phyloP scores from a whole-genome alignment of 805 yeast genomes.

The Yarrowia yakushimensis region DNA sequence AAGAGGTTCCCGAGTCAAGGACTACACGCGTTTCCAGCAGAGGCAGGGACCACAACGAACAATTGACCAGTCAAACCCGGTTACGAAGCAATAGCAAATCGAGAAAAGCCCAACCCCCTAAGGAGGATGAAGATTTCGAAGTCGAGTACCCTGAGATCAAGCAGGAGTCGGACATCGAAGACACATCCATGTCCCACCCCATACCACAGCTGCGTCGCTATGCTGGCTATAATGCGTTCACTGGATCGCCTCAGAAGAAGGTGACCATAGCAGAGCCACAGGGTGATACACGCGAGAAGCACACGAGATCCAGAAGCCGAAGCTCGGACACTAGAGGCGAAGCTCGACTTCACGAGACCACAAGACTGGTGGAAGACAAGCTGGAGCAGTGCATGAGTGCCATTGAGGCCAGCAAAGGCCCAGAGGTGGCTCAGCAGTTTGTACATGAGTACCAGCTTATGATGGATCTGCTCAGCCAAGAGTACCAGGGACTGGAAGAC shows the following conservation, averaged over 20 bases:
- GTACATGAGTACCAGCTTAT: neutral
- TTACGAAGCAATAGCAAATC: neutral
- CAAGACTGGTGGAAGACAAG: neutral
- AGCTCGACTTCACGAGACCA: neutral
- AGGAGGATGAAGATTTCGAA: neutral
- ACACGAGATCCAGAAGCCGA: neutral
- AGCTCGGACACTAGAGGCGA: neutral
- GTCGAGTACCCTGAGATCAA: neutral
- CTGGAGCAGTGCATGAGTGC: neutral
- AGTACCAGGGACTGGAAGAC: neutral
- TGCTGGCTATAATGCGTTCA: constrained; percentile 4
- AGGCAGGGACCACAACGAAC: neutral
- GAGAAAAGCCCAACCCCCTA: neutral
- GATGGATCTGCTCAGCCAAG: neutral
- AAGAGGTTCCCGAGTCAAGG: neutral
- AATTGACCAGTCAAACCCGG: neutral
- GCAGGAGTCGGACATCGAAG: neutral
- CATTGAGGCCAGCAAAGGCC: neutral
- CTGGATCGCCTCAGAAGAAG: constrained; percentile 3
- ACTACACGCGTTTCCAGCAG: neutral
- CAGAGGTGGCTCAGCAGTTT: neutral
- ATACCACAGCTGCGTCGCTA: constrained; percentile 1
- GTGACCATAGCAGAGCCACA: neutral
- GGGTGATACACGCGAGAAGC: neutral
- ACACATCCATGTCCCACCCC: neutral